These are phyloP conservation scores for Glomus cerebriforme DNA, from an alignment of 192 early-diverging fungal species.

Conservation along the genomic window DNA sequence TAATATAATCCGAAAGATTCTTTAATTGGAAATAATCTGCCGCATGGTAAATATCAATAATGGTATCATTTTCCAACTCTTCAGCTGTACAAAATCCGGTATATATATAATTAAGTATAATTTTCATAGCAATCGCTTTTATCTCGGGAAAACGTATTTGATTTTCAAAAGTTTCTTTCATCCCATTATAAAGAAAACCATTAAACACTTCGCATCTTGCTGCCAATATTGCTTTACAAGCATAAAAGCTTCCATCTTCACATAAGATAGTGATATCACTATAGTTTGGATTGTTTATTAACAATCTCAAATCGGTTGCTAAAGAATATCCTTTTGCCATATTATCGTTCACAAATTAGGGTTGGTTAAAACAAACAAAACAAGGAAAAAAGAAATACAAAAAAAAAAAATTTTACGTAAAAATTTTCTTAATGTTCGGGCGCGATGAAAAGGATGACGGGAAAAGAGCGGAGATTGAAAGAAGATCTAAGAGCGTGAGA, in stretches of 20 bases:
- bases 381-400: not conserved
- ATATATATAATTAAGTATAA: constrained; percentile 10
- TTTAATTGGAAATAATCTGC: constrained; percentile 25
- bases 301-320: not conserved
- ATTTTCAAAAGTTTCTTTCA: constrained; percentile 24
- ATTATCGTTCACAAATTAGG: not conserved
- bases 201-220: constrained; percentile 8
- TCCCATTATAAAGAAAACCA: constrained; percentile 11
- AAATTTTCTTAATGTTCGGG: too few species aligned
- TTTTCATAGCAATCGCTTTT: not conserved
- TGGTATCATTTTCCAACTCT: not conserved
- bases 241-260: not conserved
- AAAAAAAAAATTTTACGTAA: too few species aligned
- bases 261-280: not conserved
- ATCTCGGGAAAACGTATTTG: constrained; percentile 10
- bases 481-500: too few species aligned
- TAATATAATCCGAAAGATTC: not conserved
- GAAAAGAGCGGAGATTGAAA: too few species aligned
- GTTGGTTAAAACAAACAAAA: not conserved
- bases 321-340: not conserved
- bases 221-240: not conserved
- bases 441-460: too few species aligned
- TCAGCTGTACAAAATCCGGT: not conserved
- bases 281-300: constrained; percentile 1
- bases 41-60: not conserved